Conservation (phyloP, 2,329 filamentous ascomycete genomes). For the Pseudocercospora macadamiae region DNA sequence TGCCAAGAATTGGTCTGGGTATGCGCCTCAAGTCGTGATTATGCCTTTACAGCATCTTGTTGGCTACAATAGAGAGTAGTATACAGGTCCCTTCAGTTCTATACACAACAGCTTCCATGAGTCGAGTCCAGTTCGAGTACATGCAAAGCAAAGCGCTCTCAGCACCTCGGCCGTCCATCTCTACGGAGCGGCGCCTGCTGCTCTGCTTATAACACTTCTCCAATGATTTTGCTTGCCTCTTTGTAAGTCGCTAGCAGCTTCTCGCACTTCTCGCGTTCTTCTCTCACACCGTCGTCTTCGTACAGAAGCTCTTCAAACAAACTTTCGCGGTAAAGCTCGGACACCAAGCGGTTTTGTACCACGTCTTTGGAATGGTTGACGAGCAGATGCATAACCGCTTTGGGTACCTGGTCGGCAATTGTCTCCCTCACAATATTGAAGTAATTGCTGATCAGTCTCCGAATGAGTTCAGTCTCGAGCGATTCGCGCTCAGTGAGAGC, state of each 20-base stretch:
- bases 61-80: constrained; percentile 1
- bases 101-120: constrained; percentile 2
- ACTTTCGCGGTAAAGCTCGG: constrained; percentile 89
- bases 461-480: constrained; percentile 96
- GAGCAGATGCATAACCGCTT: constrained; percentile 97
- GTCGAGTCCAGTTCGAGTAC: neutral
- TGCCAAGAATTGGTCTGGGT: too few species aligned
- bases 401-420: constrained; percentile 98
- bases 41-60: neutral
- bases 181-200: neutral
- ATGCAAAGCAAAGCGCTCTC: too few species aligned
- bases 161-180: neutral
- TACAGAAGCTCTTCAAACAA: constrained; percentile 94
- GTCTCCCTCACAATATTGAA: constrained; percentile 99
- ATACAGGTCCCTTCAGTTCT: neutral
- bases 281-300: constrained; percentile 96
- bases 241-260: constrained; percentile 93
- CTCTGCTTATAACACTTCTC: constrained; percentile 75
- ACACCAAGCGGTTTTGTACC: constrained; percentile 94
- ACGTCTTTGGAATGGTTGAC: constrained; percentile 99
- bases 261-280: constrained; percentile 97
- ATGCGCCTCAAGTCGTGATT: too few species aligned
- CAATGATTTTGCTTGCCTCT: constrained; percentile 96
- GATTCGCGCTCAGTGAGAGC: constrained; percentile 93
- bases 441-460: constrained; percentile 94